Base-by-base conservation (phyloP, 164 flowering plant genomes). In the Brasenia schreberi region DNA sequence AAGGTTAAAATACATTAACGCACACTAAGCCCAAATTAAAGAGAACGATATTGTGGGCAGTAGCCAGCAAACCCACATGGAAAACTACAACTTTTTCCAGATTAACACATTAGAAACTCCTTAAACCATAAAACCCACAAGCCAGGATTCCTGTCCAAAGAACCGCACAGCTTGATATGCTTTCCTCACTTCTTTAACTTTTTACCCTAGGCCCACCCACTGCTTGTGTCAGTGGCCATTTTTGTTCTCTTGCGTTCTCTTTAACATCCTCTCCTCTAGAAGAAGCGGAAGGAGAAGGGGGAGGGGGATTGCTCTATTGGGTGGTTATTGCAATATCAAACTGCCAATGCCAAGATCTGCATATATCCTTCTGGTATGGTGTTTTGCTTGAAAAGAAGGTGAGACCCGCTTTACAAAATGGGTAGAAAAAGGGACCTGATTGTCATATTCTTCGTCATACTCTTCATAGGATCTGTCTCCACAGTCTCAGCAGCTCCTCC, bases 401-500 rank as follows among this genome's bases (percentile, higher is more conserved):
- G 53, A 45, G 14, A 7, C 53, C 53, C 7, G 7, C 14, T 45
- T 12, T 7, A 7, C 7, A 45, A 45, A 45, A 45, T 45, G 53
- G 14, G 53, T 7, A 45, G 53, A 45, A 45, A 45, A 45, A 5
- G 53, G 14, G 53, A 45, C 53, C 53, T 12, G 6, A 2, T 45
- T 45, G 11, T 45, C 14, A 45, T 45, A 2, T 45, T 45, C 53
- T 12, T 45, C 53, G 14, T 45, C 53, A 12, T 45, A 7, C 53
- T 45, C 53, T 45, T 45, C 53, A 45, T 45, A 45, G 53, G 53
- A 7, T 7, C 53, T 45, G 53, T 12, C 53, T 45, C 53, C 53
- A 45, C 63, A 60, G 19, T 19, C n/a, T 60, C 63, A 60, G 63
- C 63, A 9, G 63, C 63, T 60, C 63, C 63, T 60, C 63, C 63